These are phyloP conservation scores for Westerdykella sp. DNA, from an alignment of 2,329 filamentous ascomycete genomes.

Conservation along the genomic window DNA sequence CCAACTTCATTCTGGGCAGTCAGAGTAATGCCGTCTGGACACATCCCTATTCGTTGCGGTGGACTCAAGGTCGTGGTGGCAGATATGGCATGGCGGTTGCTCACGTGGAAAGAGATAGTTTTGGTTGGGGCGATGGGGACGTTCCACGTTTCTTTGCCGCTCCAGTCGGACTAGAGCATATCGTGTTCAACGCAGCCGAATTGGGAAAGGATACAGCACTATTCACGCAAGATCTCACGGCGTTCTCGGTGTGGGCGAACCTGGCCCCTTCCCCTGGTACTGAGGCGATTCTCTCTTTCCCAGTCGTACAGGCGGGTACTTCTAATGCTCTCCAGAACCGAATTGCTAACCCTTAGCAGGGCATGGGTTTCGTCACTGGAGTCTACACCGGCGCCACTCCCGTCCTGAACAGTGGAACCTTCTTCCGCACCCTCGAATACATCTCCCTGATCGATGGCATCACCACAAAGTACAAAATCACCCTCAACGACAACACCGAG, in stretches of 20 bases:
- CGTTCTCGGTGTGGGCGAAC: slow-evolving; percentile 61
- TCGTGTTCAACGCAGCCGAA: slow-evolving; percentile 75
- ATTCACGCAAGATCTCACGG: slow-evolving; percentile 47
- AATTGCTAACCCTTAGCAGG: slow-evolving; percentile 42
- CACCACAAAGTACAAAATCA: slow-evolving; percentile 68
- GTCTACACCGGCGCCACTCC: slow-evolving; percentile 67
- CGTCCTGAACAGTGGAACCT: slow-evolving; percentile 65
- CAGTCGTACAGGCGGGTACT: slow-evolving; percentile 53
- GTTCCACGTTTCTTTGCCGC: slow-evolving; percentile 67
- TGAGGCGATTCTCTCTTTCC: slow-evolving; percentile 62
- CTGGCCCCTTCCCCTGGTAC: slow-evolving; percentile 52
- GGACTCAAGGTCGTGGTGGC: slow-evolving; percentile 47
- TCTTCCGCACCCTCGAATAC: slow-evolving; percentile 60
- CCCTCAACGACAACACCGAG: slow-evolving; percentile 59
- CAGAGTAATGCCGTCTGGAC: slow-evolving; percentile 66
- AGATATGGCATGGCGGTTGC: slow-evolving; percentile 76
- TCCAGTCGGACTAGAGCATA: slow-evolving; percentile 74
- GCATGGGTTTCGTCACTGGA: slow-evolving; percentile 80
- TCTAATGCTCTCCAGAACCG: neutral
- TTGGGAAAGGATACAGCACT: slow-evolving; percentile 57
- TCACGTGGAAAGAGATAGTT: slow-evolving; percentile 64
- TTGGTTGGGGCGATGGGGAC: slow-evolving; percentile 42
- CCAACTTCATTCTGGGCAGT: slow-evolving; percentile 71
- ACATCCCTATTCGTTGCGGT: slow-evolving; percentile 52
- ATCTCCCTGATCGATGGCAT: slow-evolving; percentile 38